Evolutionary conservation across 805 yeast genomes (phyloP).

Genomic region (Kodamaea jinghongensis): DNA sequence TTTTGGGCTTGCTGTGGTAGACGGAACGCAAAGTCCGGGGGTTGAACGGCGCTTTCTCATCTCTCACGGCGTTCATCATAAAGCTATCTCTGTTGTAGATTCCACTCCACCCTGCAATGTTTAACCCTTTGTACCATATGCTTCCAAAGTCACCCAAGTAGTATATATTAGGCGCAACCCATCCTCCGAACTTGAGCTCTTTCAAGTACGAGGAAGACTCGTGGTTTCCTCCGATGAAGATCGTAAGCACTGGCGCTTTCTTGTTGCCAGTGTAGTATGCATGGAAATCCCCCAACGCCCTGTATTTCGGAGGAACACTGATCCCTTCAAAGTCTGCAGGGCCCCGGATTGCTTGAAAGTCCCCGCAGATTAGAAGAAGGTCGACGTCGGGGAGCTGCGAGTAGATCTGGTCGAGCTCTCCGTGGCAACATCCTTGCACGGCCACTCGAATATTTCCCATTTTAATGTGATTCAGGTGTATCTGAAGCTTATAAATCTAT

Average conservation of each 20-base stretch:
- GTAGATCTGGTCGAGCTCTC: constrained; percentile 65
- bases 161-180: constrained; percentile 86
- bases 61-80: constrained; percentile 40
- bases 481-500: too few species aligned
- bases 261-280: constrained; percentile 60
- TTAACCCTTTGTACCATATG: constrained; percentile 69
- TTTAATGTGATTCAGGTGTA: too few species aligned
- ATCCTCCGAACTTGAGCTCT: constrained; percentile 82
- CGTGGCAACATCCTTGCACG: constrained; percentile 90
- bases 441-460: constrained; percentile 43
- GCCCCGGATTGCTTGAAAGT: constrained; percentile 78
- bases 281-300: constrained; percentile 73
- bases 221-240: constrained; percentile 94
- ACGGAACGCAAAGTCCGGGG: constrained; percentile 49
- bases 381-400: constrained; percentile 20
- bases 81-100: constrained; percentile 55
- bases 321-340: constrained; percentile 62
- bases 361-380: constrained; percentile 78
- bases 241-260: constrained; percentile 70
- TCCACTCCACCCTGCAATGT: constrained; percentile 83
- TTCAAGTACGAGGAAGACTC: constrained; percentile 79
- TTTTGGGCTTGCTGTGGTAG: constrained; percentile 71
- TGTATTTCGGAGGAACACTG: constrained; percentile 78
- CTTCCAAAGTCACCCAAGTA: constrained; percentile 78
- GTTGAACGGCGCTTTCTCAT: constrained; percentile 50